Base-by-base conservation (phyloP, 2,329 filamentous ascomycete species). In the Apiospora marii region DNA sequence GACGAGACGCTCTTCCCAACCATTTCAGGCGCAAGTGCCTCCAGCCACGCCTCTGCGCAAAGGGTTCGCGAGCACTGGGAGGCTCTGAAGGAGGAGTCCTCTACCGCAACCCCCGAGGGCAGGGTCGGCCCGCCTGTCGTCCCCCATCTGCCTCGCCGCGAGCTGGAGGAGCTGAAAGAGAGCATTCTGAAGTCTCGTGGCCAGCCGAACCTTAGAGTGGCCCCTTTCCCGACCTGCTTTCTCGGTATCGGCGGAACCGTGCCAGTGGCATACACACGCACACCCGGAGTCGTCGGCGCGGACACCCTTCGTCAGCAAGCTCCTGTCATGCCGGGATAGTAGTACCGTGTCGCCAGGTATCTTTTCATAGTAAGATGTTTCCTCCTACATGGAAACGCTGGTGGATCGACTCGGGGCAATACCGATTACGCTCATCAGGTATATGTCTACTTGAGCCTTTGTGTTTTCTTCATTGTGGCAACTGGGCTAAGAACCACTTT, bases 1-100 rank as follows among this genome's bases (percentile, higher is more conserved):
- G 48, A 73, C 68, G 72, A 67, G 46, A 69, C 53, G 37, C 19
- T 68, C 12, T 74, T 74, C 30, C 53, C 49, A 13, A 71, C 68
- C 10, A 30, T 41, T 10, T 58, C 72, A 22, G 72, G 73, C 41
- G 19, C 34, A 46, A 73, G 71, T 46, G 73, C 70, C 34, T 48
- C 53, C 5, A 53, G 4, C 5, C 73, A 74, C 37, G 16, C 53
- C 19, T 74, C 73, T 19, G 53, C 73, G 6, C n/a, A 19, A 10
- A 64, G 14, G 41, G 58, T 41, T 22, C 8, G 16, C 30, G 58
- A 41, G 7, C 58, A 64, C 22, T 64, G 58, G 58, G 14, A n/a
- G 12, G 4, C 8, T 2, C 34, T 64, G 8, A 64, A 64, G 58
- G 34, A 41, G n/a, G 34, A 41, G n/a, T 14, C 34, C 1, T 4